Evolutionary conservation across 2,329 filamentous ascomycete genomes (phyloP), one percentile per base, ranked within the genome.

Genomic region (Monascus ruber): DNA sequence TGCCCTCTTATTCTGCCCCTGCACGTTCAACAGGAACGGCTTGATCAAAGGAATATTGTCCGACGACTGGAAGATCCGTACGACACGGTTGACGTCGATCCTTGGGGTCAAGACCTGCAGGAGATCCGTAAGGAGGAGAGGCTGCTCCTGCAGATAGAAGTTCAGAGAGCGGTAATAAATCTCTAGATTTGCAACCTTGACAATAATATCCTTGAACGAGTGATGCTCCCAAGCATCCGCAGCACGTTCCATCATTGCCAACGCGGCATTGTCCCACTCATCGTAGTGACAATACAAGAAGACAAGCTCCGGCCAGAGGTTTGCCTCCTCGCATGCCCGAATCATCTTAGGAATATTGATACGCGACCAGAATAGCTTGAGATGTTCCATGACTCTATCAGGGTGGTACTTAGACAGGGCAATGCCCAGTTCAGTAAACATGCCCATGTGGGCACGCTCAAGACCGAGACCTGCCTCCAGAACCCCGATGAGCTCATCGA

Each of bases 331-430:
- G 64, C 83, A 89, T 25, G 86, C 87, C 37, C 80, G 78, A 51
- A 98, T 94, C 74, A 94, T 82, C 77, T 95, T 95, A 26, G 89
- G 91, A 53, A 96, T 87, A 66, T 98, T 96, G 73, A 96, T 91
- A 48, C 91, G 77, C 49, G 82, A 84, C 91, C 91, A 98, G 78
- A 98, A 98, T 38, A 98, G 77, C 69, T 95, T 94, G 48, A 98
- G 77, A 63, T 98, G 91, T 69, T 98, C 91, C 89, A 98, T 95
- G 24, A 95, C 79, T 45, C 85, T 82, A 58, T 95, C 91, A 4
- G 93, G 88, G 55, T 93, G 88, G 62, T 96, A 98, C 65, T 85
- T 94, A 50, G 87, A 84, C 34, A 98, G 72, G 4, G 88, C 88
- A 64, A 94, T 88, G 32, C 88, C 91, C 10, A 98, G 69, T 54